phyloP scores from a whole-genome alignment of 2,329 filamentous ascomycete species.

The Orbilia ellipsospora region DNA sequence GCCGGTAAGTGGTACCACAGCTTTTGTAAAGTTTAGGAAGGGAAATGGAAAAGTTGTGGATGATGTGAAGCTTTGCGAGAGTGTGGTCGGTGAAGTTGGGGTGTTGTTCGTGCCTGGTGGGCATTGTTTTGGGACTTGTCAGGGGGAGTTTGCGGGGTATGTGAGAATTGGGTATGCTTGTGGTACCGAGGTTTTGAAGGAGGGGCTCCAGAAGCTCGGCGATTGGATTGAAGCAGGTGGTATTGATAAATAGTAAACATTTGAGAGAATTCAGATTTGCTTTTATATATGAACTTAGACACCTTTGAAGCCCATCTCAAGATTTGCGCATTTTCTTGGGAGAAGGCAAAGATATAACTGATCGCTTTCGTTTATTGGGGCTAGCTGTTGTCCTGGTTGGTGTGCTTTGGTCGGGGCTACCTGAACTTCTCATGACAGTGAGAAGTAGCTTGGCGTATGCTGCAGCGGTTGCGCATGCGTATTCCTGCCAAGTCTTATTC shows the following conservation, averaged over 20 bases:
- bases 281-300: too few relatives aligned
- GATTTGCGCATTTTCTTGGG: background rate
- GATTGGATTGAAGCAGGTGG: conserved; percentile 44
- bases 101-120: conserved; percentile 80
- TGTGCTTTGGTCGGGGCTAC: background rate
- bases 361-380: background rate
- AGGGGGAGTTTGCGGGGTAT: conserved; percentile 75
- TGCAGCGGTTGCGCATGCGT: conserved; percentile 28
- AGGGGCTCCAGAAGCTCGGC: conserved; percentile 70
- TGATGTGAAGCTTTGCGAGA: conserved; percentile 77
- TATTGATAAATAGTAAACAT: conserved; percentile 20
- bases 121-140: conserved; percentile 74
- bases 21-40: conserved; percentile 72
- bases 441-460: conserved; percentile 16
- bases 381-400: background rate
- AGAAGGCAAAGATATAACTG: background rate
- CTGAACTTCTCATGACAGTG: background rate
- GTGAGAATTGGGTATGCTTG: conserved; percentile 82
- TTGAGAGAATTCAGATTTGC: too few relatives aligned
- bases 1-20: conserved; percentile 82
- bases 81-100: conserved; percentile 74
- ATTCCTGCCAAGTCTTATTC: conserved; percentile 34
- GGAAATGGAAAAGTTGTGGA: conserved; percentile 71
- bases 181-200: conserved; percentile 74
- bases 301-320: background rate